Conservation (phyloP, 441 rosid species). For the Daphne laureola region DNA sequence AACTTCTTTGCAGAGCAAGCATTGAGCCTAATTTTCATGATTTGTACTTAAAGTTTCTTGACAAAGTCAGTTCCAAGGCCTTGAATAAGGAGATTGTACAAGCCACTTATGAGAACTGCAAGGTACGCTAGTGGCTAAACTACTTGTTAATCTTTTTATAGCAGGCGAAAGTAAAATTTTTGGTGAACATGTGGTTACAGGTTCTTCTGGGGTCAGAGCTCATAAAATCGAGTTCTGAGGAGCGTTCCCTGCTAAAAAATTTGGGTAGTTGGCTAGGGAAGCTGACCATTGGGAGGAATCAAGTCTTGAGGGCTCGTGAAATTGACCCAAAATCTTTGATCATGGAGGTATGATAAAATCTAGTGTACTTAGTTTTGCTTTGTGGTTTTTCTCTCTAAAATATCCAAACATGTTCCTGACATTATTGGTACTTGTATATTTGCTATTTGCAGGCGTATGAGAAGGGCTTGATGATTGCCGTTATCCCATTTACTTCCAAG, state of each 20-base stretch:
- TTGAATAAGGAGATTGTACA: slow-evolving; percentile 83
- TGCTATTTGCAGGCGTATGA: slow-evolving; percentile 73
- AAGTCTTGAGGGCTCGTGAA: slow-evolving; percentile 85
- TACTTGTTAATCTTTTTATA: background rate
- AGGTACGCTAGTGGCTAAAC: slow-evolving; percentile 35
- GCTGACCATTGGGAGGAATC: slow-evolving; percentile 94
- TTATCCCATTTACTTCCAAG: slow-evolving; percentile 98
- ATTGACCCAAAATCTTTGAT: slow-evolving; percentile 98
- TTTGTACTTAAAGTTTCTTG: slow-evolving; percentile 90
- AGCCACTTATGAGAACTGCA: slow-evolving; percentile 98
- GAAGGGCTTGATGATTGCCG: slow-evolving; percentile 99
- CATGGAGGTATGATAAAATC: slow-evolving; percentile 56
- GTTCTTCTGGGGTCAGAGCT: slow-evolving; percentile 98
- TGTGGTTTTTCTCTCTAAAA: background rate
- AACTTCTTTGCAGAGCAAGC: slow-evolving; percentile 68
- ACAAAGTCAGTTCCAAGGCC: slow-evolving; percentile 80
- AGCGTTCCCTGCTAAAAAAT: slow-evolving; percentile 92
- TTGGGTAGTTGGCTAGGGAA: slow-evolving; percentile 99
- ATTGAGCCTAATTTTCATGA: slow-evolving; percentile 99
- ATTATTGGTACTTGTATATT: slow-evolving; percentile 4
- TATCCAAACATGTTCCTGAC: background rate
- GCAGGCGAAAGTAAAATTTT: slow-evolving; percentile 4
- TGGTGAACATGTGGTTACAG: slow-evolving; percentile 30
- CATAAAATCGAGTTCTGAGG: slow-evolving; percentile 96
- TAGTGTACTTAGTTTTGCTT: slow-evolving; percentile 2